A percentile compares a stretch with the other conserved stretches of the same genome.
These are phyloP conservation scores for Hypomontagnella submonticulosa DNA, from an alignment of 495 filamentous ascomycete species.

Conservation along the genomic window DNA sequence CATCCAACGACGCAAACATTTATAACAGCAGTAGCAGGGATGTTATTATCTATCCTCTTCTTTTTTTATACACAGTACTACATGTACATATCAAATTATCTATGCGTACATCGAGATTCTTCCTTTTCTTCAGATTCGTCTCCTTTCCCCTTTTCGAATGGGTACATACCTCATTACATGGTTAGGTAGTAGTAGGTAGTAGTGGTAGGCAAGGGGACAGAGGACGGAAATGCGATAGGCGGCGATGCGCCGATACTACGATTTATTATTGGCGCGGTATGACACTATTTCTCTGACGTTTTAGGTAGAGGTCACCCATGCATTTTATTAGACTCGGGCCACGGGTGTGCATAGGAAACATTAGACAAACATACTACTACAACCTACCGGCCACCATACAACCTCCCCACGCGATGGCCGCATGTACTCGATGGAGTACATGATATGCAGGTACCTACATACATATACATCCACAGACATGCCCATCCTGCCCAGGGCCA, in stretches of 20 bases:
- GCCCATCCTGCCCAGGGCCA: conserved; percentile 5
- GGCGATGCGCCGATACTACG: conserved; percentile 34
- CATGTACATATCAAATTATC: conserved; percentile 1
- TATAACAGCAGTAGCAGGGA: conserved; percentile 6
- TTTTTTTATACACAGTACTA: conserved; percentile 1
- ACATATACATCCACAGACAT: conserved; percentile 1
- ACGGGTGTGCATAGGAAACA: conserved; percentile 25
- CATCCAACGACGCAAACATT: conserved; percentile 7
- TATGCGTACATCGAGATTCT: not conserved
- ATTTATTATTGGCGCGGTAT: conserved; percentile 40
- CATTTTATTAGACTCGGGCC: conserved; percentile 41
- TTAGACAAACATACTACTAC: conserved; percentile 17
- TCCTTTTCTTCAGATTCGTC: not conserved
- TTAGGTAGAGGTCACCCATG: conserved; percentile 42
- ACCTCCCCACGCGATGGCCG: conserved; percentile 10
- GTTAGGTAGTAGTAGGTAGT: not conserved
- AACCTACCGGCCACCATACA: not conserved
- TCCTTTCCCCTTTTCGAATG: conserved; percentile 1
- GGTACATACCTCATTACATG: conserved; percentile 15
- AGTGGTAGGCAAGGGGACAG: conserved; percentile 30
- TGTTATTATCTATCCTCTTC: conserved; percentile 1
- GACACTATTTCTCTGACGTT: conserved; percentile 45
- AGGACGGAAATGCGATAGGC: conserved; percentile 26
- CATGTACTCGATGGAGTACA: conserved; percentile 10
- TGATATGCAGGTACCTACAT: conserved; percentile 22